Base-by-base conservation (phyloP, 768 basidiomycete genomes). In the Hypsizygus marmoreus region DNA sequence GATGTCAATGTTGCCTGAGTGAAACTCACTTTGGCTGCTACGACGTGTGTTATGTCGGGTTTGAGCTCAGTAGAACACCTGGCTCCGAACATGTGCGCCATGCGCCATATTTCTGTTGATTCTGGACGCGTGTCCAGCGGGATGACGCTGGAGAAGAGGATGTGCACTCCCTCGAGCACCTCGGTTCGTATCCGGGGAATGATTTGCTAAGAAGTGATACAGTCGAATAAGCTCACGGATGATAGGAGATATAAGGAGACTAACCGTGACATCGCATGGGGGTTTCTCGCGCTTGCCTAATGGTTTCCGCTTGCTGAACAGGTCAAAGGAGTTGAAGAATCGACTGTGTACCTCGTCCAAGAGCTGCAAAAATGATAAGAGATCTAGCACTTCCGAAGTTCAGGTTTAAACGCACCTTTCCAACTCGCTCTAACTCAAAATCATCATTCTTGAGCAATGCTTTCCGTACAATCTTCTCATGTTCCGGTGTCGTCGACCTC, bases 61-160 rank as follows among this genome's bases (percentile, higher is more conserved):
- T 74, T 75, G 30, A 97, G 62, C 51, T 91, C 84, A 12, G 78
- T 84, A 36, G 83, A 78, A 64, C 87, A 91, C 36, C 72, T 74
- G 2, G 95, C 95, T 7, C 95, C 95, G 56, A 97, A 98, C 68
- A 88, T 85, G 37, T 79, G 76, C 10, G 95, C 92, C 62, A 86
- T 75, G 54, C 80, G 76, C 92, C 92, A 95, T 39, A 92, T 81
- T 57, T 93, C 91, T 40, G 80, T 89, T 37, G 75, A 73, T 63
- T 93, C 86, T 28, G 91, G 88, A 45, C 70, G 74, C 3, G 82
- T 84, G 57, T 92, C 87, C n/a, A 95, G 78, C 4, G 95, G 94
- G 45, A 98, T 94, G 30, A 99, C 83, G 45, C 94, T 91, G 1
- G 95, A 97, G 67, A 99, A 98, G 26, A 95, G 74, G 24, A 99